phyloP scores from a whole-genome alignment of 257 asterid species.

The Nicotiana attenuata region DNA sequence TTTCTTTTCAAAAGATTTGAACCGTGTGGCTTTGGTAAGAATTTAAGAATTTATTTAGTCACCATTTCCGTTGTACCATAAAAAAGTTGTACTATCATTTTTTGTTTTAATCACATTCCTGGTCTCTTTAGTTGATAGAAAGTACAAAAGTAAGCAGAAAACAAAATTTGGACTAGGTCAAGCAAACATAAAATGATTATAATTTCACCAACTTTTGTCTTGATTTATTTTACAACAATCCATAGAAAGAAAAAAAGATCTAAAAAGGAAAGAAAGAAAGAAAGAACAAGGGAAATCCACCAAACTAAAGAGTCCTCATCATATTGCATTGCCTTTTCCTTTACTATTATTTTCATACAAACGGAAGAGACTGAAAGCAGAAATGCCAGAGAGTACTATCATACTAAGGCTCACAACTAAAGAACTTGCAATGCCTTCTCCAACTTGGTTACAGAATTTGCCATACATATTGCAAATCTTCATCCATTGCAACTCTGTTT shows the following conservation, averaged over 20 bases:
- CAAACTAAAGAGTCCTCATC: not conserved
- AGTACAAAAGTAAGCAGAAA: not conserved
- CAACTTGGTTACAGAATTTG: slow-evolving; percentile 78
- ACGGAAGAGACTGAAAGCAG: slow-evolving; percentile 85
- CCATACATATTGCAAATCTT: slow-evolving; percentile 59
- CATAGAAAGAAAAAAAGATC: not conserved
- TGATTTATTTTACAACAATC: not conserved
- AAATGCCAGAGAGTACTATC: slow-evolving; percentile 63
- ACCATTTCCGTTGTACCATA: too few relatives aligned
- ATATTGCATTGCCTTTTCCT: slow-evolving; percentile 38
- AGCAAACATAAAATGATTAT: not conserved
- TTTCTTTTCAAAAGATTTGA: too few relatives aligned
- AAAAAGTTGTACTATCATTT: too few relatives aligned
- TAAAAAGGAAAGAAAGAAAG: not conserved
- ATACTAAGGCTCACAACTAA: slow-evolving; percentile 48
- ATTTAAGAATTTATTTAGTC: too few relatives aligned
- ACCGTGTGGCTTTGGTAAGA: too few relatives aligned
- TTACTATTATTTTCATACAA: slow-evolving; percentile 62
- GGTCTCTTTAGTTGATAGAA: too few relatives aligned
- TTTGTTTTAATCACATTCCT: too few relatives aligned
- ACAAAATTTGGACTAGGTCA: not conserved
- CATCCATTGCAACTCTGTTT: slow-evolving; percentile 86
- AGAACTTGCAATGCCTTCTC: slow-evolving; percentile 82
- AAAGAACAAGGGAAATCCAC: not conserved
- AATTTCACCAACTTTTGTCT: not conserved